Evolutionary conservation across 2,329 filamentous ascomycete genomes (phyloP).

Genomic region (Talaromyces sp.): DNA sequence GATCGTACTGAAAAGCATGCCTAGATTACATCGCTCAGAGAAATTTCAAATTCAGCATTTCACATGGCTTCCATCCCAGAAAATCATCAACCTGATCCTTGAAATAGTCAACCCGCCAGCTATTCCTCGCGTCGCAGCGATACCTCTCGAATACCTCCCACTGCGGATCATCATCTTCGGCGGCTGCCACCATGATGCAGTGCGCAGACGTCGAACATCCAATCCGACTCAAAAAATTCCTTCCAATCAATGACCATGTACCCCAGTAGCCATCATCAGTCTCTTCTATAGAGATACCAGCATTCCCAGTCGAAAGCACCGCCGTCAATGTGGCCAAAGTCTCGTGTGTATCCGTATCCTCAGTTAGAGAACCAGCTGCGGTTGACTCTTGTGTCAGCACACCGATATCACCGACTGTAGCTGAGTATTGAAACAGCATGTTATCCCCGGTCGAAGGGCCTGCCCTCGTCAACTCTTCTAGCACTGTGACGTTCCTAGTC

Average conservation of each 20-base stretch:
- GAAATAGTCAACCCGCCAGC: not conserved
- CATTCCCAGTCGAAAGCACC: not conserved
- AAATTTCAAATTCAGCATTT: not conserved
- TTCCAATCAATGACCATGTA: not conserved
- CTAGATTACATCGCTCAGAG: not conserved
- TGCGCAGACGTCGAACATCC: constrained; percentile 6
- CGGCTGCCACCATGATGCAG: not conserved
- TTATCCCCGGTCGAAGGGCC: too few relatives aligned
- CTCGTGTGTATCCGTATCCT: not conserved
- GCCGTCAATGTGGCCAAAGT: not conserved
- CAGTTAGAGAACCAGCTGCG: not conserved
- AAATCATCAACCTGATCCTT: constrained; percentile 4
- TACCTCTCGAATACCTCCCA: constrained; percentile 7
- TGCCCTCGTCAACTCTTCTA: not conserved
- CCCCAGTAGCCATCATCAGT: not conserved
- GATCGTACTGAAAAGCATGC: not conserved
- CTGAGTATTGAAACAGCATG: too few relatives aligned
- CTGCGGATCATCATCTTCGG: not conserved
- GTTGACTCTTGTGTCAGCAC: not conserved
- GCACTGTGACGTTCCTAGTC: not conserved
- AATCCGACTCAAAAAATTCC: not conserved
- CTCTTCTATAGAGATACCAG: not conserved
- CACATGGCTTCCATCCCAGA: constrained; percentile 8
- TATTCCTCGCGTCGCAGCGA: constrained; percentile 1
- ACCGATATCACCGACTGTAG: not conserved